Percentiles rank a stretch among this genome's conserved stretches.
phyloP scores from a whole-genome alignment of 495 filamentous ascomycete genomes.

The Talaromyces ruber region DNA sequence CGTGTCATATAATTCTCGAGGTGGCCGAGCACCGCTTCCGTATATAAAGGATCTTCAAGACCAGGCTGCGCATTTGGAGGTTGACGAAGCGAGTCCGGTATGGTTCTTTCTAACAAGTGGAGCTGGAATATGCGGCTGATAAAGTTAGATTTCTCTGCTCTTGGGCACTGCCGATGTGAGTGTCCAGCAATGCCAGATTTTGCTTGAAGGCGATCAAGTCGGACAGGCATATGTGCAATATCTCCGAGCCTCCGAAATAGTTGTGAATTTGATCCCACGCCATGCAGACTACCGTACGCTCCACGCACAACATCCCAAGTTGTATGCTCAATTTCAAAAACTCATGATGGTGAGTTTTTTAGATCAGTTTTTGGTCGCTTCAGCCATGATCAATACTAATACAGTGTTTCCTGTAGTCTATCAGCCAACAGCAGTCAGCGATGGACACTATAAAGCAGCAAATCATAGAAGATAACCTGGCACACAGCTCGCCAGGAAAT shows the following conservation, averaged over 20 bases:
- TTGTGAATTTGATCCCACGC: constrained; percentile 62
- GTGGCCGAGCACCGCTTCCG: constrained; percentile 37
- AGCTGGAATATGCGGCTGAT: constrained; percentile 9
- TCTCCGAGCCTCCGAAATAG: constrained; percentile 68
- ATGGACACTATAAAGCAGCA: constrained; percentile 36
- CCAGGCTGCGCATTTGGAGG: constrained; percentile 28
- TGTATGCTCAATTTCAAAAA: constrained; percentile 33
- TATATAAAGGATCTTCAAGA: constrained; percentile 70
- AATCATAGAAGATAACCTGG: constrained; percentile 35
- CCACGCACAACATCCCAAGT: constrained; percentile 22
- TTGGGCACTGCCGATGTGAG: constrained; percentile 27
- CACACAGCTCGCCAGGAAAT: constrained; percentile 23
- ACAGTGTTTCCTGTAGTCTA: constrained; percentile 13
- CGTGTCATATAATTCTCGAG: constrained; percentile 6
- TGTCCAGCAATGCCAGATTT: constrained; percentile 23
- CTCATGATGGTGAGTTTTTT: constrained; percentile 28
- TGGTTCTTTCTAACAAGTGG: constrained; percentile 1
- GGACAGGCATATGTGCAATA: constrained; percentile 69
- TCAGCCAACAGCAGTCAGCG: constrained; percentile 39
- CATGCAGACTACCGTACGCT: constrained; percentile 53
- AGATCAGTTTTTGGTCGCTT: background rate
- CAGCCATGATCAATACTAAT: background rate
- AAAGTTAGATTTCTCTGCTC: constrained; percentile 23
- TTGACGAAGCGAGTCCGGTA: constrained; percentile 37
- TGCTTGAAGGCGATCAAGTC: constrained; percentile 40